A percentile compares a stretch with the other conserved stretches of the same genome.
These are phyloP conservation scores for Saksenaea oblongispora DNA, from an alignment of 371 early-diverging fungal species.

Conservation along the genomic window DNA sequence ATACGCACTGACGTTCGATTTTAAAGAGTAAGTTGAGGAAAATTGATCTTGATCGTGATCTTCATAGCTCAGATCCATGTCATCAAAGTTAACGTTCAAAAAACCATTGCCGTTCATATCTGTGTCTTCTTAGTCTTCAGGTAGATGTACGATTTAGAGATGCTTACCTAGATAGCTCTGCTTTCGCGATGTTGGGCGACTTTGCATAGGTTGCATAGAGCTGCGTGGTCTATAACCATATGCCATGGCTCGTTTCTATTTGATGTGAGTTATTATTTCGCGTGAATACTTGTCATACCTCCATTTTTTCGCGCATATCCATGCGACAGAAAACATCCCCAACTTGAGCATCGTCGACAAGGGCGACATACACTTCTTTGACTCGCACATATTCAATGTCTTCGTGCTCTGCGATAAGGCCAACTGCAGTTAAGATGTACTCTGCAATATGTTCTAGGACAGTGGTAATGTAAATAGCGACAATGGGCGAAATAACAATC, in stretches of 20 bases:
- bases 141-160: too few species aligned
- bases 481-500: constrained; percentile 51
- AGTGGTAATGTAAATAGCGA: constrained; percentile 61
- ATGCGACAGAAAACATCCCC: constrained; percentile 48
- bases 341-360: constrained; percentile 57
- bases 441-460: constrained; percentile 65
- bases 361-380: constrained; percentile 52
- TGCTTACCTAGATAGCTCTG: neutral
- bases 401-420: constrained; percentile 54
- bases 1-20: constrained; percentile 11
- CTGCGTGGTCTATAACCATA: constrained; percentile 8
- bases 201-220: constrained; percentile 4
- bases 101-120: neutral
- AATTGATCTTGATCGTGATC: constrained; percentile 25
- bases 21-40: constrained; percentile 18
- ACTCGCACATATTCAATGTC: constrained; percentile 54
- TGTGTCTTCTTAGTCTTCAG: neutral
- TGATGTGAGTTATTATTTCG: neutral
- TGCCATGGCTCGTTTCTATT: constrained; percentile 19
- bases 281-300: constrained; percentile 22
- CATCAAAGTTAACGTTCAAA: neutral
- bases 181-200: constrained; percentile 3
- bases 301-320: constrained; percentile 34
- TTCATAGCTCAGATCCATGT: constrained; percentile 23
- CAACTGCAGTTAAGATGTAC: constrained; percentile 47